phyloP scores from a whole-genome alignment of 2,329 filamentous ascomycete species.

The Diaporthe sp. region DNA sequence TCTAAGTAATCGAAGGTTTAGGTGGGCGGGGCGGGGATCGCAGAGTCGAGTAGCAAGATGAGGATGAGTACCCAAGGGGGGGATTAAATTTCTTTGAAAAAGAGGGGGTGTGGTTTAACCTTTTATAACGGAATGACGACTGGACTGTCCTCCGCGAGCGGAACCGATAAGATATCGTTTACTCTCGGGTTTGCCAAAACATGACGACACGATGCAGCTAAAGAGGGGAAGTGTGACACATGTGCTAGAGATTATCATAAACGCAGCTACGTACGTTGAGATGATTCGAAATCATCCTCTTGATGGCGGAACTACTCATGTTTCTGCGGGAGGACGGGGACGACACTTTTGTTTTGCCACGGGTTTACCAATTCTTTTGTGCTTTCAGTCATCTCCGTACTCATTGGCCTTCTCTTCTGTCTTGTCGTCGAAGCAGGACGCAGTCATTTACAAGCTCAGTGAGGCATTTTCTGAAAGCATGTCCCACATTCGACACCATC shows the following conservation, averaged over 20 bases:
- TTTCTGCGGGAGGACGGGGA: background rate
- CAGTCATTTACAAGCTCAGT: too few relatives aligned
- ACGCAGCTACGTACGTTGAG: background rate
- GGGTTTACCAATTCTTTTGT: background rate
- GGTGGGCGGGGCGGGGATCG: background rate
- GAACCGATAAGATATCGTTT: constrained; percentile 21
- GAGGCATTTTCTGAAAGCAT: background rate
- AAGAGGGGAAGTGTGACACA: constrained; percentile 10
- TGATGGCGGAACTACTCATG: background rate
- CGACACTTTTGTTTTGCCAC: background rate
- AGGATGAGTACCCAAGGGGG: background rate
- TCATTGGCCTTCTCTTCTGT: background rate
- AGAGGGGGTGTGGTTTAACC: background rate
- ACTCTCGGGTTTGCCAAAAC: background rate
- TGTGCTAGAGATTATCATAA: too few relatives aligned
- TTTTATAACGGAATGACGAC: constrained; percentile 1
- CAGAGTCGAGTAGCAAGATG: background rate
- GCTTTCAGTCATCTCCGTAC: background rate
- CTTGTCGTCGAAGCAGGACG: background rate
- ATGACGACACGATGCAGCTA: constrained; percentile 12
- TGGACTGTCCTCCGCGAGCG: constrained; percentile 1
- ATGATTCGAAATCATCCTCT: background rate
- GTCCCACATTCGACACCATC: background rate
- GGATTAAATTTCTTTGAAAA: too few relatives aligned
- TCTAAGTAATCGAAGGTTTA: background rate